These are phyloP conservation scores for Rhizophora apiculata DNA, from an alignment of 345 rosid species.

Conservation along the genomic window DNA sequence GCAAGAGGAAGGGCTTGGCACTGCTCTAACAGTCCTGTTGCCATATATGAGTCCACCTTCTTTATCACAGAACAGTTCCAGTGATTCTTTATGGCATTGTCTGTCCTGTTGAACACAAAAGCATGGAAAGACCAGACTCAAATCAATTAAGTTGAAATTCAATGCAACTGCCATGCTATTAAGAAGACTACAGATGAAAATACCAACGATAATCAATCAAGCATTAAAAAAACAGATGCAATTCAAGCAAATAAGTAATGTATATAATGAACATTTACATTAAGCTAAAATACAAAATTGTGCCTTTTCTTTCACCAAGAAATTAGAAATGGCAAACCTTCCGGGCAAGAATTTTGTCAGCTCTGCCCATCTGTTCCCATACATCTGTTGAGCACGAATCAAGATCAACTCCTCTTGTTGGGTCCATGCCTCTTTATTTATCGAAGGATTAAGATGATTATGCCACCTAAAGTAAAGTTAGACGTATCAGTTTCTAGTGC, in stretches of 20 bases:
- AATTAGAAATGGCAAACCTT: slow-evolving; percentile 48
- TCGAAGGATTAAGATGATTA: slow-evolving; percentile 95
- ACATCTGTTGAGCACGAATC: slow-evolving; percentile 93
- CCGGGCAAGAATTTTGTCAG: slow-evolving; percentile 96
- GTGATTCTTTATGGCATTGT: slow-evolving; percentile 96
- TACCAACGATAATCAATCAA: not conserved
- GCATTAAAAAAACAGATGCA: not conserved
- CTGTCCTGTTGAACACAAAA: slow-evolving; percentile 71
- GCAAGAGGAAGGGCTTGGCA: slow-evolving; percentile 57
- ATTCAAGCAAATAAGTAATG: not conserved
- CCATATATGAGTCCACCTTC: slow-evolving; percentile 86
- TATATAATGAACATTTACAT: not conserved
- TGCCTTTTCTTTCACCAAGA: slow-evolving; percentile 4
- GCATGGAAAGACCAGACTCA: slow-evolving; percentile 15
- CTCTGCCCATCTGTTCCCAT: slow-evolving; percentile 99
- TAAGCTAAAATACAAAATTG: not conserved
- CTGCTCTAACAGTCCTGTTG: slow-evolving; percentile 85
- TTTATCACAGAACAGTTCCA: slow-evolving; percentile 99
- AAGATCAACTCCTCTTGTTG: slow-evolving; percentile 95
- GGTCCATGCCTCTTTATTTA: slow-evolving; percentile 98
- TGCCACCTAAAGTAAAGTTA: slow-evolving; percentile 71
- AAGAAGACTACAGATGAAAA: not conserved
- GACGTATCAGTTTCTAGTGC: slow-evolving; percentile 17
- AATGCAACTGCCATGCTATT: not conserved
- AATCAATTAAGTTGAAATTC: slow-evolving; percentile 1